Base-by-base conservation (phyloP, 73 alveolate species). In the Stentor coeruleus region DNA sequence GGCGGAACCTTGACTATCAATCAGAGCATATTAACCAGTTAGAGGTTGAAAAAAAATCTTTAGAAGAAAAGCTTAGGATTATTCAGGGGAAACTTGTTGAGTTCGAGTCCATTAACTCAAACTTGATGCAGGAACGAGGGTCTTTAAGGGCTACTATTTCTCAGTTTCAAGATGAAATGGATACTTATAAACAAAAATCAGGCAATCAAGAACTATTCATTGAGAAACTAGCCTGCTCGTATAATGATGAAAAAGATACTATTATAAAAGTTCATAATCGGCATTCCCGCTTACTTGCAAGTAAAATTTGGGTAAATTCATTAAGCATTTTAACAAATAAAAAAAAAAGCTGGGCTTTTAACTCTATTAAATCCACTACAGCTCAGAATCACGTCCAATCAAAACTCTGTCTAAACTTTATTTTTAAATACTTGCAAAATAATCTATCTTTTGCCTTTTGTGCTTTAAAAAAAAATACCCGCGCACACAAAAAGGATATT, bases 141-240 rank as follows among this genome's bases (percentile, higher is more conserved):
- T 28, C n/a, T 33, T 66, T 66, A 33, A 66, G 33, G 39, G 20
- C 39, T 66, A 20, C 79, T 66, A 26, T 66, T 33, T 37, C 79
- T 66, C n/a, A 66, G 39, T 40, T 66, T 66, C 40, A 66, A 66
- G 79, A 31, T 20, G 79, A 66, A 33, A 33, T 20, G 39, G 42
- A 1, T 26, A 40, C 11, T 11, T 20, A 37, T 66, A 31, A 66
- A 66, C n/a, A 28, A 2, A 20, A 31, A 33, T 1, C 37, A 1
- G 14, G 42, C 33, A 40, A 66, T 49, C 6, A 49, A 49, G 66
- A 49, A 49, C 28, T 49, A 11, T 49, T 11, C 20, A 49, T 49
- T 49, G 66, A 49, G 20, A 49, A 49, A 6, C 66, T 49, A 6
- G 66, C 66, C 6, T 49, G 66, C 20, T 49, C 66, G 6, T 49